Evolutionary conservation across 2,329 filamentous ascomycete genomes (phyloP), one percentile per base, ranked within the genome.

Genomic region (Ascochyta rabiei): DNA sequence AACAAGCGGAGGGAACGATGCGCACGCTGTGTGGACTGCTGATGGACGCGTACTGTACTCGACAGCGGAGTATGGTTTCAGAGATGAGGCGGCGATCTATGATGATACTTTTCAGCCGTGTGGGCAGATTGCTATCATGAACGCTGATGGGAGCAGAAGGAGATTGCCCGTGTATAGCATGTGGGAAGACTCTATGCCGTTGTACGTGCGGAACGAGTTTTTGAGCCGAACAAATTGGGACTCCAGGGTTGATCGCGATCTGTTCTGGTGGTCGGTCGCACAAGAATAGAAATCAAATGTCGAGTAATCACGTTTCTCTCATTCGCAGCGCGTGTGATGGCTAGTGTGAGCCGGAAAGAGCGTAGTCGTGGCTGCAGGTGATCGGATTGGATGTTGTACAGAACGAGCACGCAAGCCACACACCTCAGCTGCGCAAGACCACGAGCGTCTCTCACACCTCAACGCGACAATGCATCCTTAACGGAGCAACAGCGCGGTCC

Each of bases 41-140:
- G 77, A 80, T 63, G 76, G 76, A 7, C 68, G 70, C 5, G 79
- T 80, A 31, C 56, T 77, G 58, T 81, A 71, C 35, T 72, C 62
- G 6, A 77, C 67, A 9, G 77, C 77, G 4, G 75, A 76, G 75
- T 80, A 75, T 48, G 78, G 77, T 2, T 80, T 79, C 64, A 68
- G 75, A 31, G 73, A 76, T 37, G 78, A 80, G 67, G 68, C 70
- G 10, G 68, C 73, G 0, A 59, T 74, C 1, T 80, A 75, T 45
- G 77, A 80, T 46, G 56, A 77, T 31, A 79, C 77, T 1, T 80
- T 79, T 60, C 75, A 80, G 63, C 78, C 76, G 0, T 79, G 79
- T 39, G 77, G 77, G 0, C 76, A 79, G 67, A 76, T 80, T 39
- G 68, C 77, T 43, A 53, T 75, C n/a, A 79, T 79, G 77, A 65